Percentiles rank a stretch among this genome's conserved stretches.
Conservation (phyloP, 768 basidiomycete species). For the Trametes villosa region DNA sequence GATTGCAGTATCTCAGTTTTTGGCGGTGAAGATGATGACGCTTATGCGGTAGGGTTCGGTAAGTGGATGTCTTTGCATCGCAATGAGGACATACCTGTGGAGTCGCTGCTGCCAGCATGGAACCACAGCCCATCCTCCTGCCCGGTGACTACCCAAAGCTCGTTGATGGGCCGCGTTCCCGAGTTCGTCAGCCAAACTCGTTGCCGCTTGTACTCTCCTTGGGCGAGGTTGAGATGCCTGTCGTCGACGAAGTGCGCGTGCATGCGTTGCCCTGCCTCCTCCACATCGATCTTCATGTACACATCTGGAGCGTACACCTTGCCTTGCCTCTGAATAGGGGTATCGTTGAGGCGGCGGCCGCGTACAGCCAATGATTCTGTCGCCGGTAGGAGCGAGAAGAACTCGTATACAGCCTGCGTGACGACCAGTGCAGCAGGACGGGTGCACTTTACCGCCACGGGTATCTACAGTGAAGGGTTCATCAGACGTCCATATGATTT, state of each 20-base stretch:
- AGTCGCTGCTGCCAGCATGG: slow-evolving; percentile 16
- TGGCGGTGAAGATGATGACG: slow-evolving; percentile 15
- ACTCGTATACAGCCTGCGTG: slow-evolving; percentile 63
- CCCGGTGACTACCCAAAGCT: slow-evolving; percentile 72
- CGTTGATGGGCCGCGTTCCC: slow-evolving; percentile 61
- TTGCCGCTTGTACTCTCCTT: slow-evolving; percentile 69
- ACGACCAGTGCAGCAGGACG: slow-evolving; percentile 58
- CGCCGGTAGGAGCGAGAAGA: slow-evolving; percentile 72
- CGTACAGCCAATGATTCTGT: slow-evolving; percentile 67
- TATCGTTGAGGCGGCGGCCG: slow-evolving; percentile 80
- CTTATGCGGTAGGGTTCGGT: slow-evolving; percentile 6
- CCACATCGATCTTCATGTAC: slow-evolving; percentile 61
- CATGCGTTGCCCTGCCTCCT: slow-evolving; percentile 67
- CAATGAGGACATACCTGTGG: not conserved
- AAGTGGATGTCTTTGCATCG: not conserved
- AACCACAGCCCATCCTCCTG: slow-evolving; percentile 69
- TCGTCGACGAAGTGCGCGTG: slow-evolving; percentile 59
- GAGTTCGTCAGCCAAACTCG: slow-evolving; percentile 66
- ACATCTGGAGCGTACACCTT: slow-evolving; percentile 76
- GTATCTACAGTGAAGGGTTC: slow-evolving; percentile 48
- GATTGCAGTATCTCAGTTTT: slow-evolving; percentile 47
- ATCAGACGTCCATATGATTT: not conserved
- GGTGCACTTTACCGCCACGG: slow-evolving; percentile 61
- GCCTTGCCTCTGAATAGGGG: slow-evolving; percentile 66
- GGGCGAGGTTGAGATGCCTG: slow-evolving; percentile 53